Base-by-base conservation (phyloP, 148 eudicot genomes). In the Dysphania ambrosioides region DNA sequence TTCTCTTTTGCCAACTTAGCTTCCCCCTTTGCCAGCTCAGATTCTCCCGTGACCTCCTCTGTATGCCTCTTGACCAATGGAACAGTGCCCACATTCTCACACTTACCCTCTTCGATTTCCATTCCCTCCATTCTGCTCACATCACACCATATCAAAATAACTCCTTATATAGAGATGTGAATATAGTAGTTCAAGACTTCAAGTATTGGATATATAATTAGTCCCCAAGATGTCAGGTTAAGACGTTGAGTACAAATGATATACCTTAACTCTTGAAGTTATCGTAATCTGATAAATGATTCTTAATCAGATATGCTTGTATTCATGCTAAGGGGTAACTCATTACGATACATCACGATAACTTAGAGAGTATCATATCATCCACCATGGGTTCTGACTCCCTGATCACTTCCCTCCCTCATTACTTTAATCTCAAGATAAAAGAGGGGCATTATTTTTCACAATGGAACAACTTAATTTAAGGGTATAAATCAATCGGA, bases 211-310 rank as follows among this genome's bases (percentile, higher is more conserved):
- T 29, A 16, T 21, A 30, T 8, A 36, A 26, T 27, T n/a, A 26
- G 49, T 80, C 8, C 79, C 83, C 58, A 47, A 23, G 40, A 80
- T 72, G 42, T 58, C 49, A 74, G 83, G 63, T 76, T 79, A 66
- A 31, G 15, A 57, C 68, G 69, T 58, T 47, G 42, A 74, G 34
- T 41, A 68, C 71, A 79, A 74, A 69, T 47, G 36, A 79, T 66
- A 38, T 12, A 32, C 57, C 34, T 60, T 31, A 2, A 6, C 9
- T 7, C n/a, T n/a, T n/a, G n/a, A 26, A 61, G 66, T 74, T 49
- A 67, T 69, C 74, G 56, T 75, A n/a, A n/a, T n/a, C n/a, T n/a
- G n/a, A 11, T 32, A 32, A 16, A 49, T 44, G 8, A 51, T 24
- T 18, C 24, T 18, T 36, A 0, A 10, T n/a, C n/a, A n/a, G n/a